These are phyloP conservation scores for Aspergillus egyptiacus DNA, from an alignment of 495 filamentous ascomycete species.

Conservation along the genomic window DNA sequence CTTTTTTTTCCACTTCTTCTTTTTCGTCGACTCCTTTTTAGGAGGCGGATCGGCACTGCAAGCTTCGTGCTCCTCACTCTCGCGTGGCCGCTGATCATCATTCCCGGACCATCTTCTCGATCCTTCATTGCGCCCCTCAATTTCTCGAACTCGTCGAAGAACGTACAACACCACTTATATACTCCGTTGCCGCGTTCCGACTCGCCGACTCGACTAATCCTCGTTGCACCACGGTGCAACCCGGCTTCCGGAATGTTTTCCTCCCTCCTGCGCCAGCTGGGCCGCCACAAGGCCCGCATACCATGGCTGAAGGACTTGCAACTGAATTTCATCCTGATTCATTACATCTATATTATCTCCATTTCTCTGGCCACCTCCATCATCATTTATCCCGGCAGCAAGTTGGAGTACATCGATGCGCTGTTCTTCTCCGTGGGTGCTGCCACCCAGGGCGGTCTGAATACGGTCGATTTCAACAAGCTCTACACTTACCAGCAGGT, in stretches of 20 bases:
- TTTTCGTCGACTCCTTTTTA: background rate
- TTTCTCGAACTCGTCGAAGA: slow-evolving; percentile 3
- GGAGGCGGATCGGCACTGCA: slow-evolving; percentile 5
- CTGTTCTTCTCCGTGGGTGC: slow-evolving; percentile 77
- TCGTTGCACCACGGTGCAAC: slow-evolving; percentile 10
- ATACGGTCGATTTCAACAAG: slow-evolving; percentile 73
- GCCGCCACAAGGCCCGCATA: slow-evolving; percentile 18
- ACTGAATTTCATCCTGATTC: slow-evolving; percentile 79
- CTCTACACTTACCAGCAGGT: slow-evolving; percentile 74
- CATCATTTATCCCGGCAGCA: slow-evolving; percentile 58
- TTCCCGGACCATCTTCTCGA: slow-evolving; percentile 3
- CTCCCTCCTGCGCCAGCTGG: slow-evolving; percentile 18
- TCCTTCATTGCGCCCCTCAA: background rate
- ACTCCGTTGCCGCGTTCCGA: background rate
- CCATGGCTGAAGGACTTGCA: slow-evolving; percentile 45
- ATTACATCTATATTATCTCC: slow-evolving; percentile 78
- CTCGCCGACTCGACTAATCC: too few relatives aligned
- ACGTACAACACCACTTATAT: slow-evolving; percentile 13
- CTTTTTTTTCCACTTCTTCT: too few relatives aligned
- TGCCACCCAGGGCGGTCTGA: slow-evolving; percentile 87
- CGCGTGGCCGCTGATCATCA: slow-evolving; percentile 14
- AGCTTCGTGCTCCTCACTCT: background rate
- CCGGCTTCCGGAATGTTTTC: slow-evolving; percentile 30
- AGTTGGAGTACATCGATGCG: slow-evolving; percentile 77
- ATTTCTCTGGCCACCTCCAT: slow-evolving; percentile 66